Evolutionary conservation across 352 stramenopile species (phyloP).

Genomic region (Saprolegnia diclina): DNA sequence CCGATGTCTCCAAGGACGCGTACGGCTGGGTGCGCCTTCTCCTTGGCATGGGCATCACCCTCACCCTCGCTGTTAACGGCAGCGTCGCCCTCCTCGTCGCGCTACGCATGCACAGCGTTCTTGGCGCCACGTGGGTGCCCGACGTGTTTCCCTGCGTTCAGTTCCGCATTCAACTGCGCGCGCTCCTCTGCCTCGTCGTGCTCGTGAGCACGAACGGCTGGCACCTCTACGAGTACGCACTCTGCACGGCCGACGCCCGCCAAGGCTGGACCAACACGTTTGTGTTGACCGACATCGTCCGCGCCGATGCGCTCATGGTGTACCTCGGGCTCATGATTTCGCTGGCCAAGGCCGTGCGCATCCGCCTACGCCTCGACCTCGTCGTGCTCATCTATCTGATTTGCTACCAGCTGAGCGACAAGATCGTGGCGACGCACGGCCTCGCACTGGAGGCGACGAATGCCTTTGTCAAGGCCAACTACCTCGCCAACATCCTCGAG

Average conservation of each 20-base stretch:
- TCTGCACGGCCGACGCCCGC: background rate
- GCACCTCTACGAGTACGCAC: constrained; percentile 2
- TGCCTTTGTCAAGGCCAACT: constrained; percentile 14
- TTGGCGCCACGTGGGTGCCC: background rate
- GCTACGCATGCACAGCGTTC: background rate
- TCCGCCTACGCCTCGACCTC: background rate
- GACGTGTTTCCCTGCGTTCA: constrained; percentile 11
- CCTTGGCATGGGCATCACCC: background rate
- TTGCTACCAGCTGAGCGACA: constrained; percentile 1
- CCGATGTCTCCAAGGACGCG: background rate
- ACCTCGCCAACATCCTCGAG: constrained; percentile 14
- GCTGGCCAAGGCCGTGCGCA: background rate
- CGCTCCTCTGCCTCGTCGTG: background rate
- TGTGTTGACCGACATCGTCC: constrained; percentile 5
- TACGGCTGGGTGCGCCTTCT: background rate
- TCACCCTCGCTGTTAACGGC: background rate
- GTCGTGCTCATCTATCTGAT: background rate
- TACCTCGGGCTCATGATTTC: background rate
- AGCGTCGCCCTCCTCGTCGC: background rate
- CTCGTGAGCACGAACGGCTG: background rate
- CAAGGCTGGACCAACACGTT: background rate
- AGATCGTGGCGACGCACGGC: background rate
- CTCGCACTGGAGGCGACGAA: background rate
- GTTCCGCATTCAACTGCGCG: background rate
- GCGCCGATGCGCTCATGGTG: constrained; percentile 4